Evolutionary conservation across 208 protist genomes (phyloP).

Genomic region (Acanthamoeba castellanii): DNA sequence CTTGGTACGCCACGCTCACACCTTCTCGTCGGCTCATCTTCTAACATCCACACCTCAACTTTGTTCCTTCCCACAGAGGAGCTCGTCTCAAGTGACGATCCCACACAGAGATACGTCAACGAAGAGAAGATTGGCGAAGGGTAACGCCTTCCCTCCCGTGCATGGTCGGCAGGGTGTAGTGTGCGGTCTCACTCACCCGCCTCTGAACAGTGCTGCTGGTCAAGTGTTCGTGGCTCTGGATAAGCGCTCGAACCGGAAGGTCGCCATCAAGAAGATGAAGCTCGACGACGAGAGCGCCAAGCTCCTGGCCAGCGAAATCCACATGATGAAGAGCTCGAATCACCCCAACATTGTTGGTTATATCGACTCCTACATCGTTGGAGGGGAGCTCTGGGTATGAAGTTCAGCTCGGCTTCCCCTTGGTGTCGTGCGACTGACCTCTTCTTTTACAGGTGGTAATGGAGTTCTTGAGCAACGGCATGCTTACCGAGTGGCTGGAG

Average conservation of each 20-base stretch:
- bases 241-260: slow-evolving; percentile 59
- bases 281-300: slow-evolving; percentile 87
- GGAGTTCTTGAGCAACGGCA: slow-evolving; percentile 86
- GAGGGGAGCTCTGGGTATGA: slow-evolving; percentile 56
- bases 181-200: background rate
- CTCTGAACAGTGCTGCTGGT: slow-evolving; percentile 78
- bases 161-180: background rate
- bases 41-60: background rate
- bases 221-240: slow-evolving; percentile 84
- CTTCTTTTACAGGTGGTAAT: slow-evolving; percentile 79
- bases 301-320: slow-evolving; percentile 87
- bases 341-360: slow-evolving; percentile 90
- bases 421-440: background rate
- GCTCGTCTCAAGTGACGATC: slow-evolving; percentile 73
- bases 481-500: slow-evolving; percentile 85
- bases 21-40: background rate
- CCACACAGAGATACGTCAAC: slow-evolving; percentile 80
- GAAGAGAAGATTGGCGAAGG: slow-evolving; percentile 87
- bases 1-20: background rate
- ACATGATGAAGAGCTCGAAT: slow-evolving; percentile 85
- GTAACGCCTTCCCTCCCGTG: background rate
- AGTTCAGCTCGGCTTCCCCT: background rate
- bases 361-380: slow-evolving; percentile 85
- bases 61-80: slow-evolving; percentile 22
- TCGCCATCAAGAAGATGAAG: slow-evolving; percentile 89